Evolutionary conservation across 176 grass and related monocot species (phyloP), one percentile per base, ranked within the genome.

Genomic region (Melocanna baccifera): DNA sequence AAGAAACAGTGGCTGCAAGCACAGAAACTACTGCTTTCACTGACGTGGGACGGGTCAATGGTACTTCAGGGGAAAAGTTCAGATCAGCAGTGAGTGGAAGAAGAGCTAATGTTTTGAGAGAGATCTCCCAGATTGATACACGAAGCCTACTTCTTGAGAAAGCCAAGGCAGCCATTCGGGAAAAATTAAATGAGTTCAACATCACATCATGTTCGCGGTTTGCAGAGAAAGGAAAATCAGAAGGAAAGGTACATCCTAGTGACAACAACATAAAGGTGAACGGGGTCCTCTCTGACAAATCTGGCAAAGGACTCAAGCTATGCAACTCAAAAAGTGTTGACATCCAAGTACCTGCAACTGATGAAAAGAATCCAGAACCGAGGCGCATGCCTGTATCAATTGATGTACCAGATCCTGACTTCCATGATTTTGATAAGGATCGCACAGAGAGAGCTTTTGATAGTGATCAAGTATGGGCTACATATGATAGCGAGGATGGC

Each of bases 391-490:
- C 84, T 75, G 69, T 91, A 51, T 89, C 90, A 14, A 97, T 97
- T 69, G 91, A 98, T 91, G 96, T 98, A 41, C 96, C 96, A 53
- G 96, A 98, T 69, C 93, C 96, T 23, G 93, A 98, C 61, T 98
- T 98, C 87, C 87, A 93, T 76, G 96, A 95, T 84, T 98, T 98
- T 86, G 93, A 98, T 71, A 94, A 94, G 78, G 91, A 98, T 84
- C 91, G 96, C n/a, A 86, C 86, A 14, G 96, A 95, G 71, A 90
- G 63, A 72, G 81, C 89, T 85, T 98, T 98, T 84, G 87, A 92
- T 84, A 73, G 75, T 53, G 90, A 97, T 76, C 95, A 97, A 68
- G 93, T 97, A 72, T 97, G 95, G 95, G 95, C 95, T 68, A 81
- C 89, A 25, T 94, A 97, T 89, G 96, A 98, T 67, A 91, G 88